A percentile compares a stretch with the other conserved stretches of the same genome.
These are phyloP conservation scores for Zelopaecilomyces penicillatus DNA, from an alignment of 2,329 filamentous ascomycete species.

Conservation along the genomic window DNA sequence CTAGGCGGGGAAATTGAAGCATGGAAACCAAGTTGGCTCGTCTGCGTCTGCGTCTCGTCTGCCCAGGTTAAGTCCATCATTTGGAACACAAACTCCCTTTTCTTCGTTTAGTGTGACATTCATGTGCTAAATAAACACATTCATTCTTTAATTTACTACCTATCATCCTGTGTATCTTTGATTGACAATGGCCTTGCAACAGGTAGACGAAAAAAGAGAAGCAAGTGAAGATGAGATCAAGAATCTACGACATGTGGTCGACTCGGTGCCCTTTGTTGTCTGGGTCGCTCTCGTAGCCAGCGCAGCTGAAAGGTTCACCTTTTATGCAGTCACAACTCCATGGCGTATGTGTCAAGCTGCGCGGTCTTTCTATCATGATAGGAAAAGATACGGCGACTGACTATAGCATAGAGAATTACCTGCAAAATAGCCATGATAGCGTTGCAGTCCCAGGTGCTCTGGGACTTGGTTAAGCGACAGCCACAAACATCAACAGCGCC, in stretches of 20 bases:
- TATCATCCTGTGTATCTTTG: too few species aligned
- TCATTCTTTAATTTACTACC: too few species aligned
- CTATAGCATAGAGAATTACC: constrained; percentile 30
- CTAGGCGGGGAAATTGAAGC: too few species aligned
- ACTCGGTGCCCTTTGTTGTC: constrained; percentile 2
- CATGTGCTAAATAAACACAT: too few species aligned
- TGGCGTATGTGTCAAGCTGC: constrained; percentile 2
- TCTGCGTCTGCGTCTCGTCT: too few species aligned
- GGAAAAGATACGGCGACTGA: not conserved
- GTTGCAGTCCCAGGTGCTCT: constrained; percentile 37
- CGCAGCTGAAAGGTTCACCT: constrained; percentile 7
- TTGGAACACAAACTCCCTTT: too few species aligned
- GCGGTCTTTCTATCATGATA: too few species aligned
- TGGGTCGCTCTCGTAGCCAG: constrained; percentile 4
- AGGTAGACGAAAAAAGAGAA: not conserved
- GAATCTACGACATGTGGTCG: constrained; percentile 1
- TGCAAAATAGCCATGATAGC: constrained; percentile 26
- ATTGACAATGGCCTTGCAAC: not conserved
- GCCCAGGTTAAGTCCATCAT: too few species aligned
- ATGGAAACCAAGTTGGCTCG: too few species aligned
- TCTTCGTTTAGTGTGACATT: too few species aligned
- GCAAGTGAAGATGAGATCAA: constrained; percentile 4
- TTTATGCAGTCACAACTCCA: constrained; percentile 6
- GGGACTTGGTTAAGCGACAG: constrained; percentile 39
- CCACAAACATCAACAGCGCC: constrained; percentile 37